A percentile compares a stretch with the other conserved stretches of the same genome.
phyloP scores from a whole-genome alignment of 768 basidiomycete species.

The Tulasnella sp. region DNA sequence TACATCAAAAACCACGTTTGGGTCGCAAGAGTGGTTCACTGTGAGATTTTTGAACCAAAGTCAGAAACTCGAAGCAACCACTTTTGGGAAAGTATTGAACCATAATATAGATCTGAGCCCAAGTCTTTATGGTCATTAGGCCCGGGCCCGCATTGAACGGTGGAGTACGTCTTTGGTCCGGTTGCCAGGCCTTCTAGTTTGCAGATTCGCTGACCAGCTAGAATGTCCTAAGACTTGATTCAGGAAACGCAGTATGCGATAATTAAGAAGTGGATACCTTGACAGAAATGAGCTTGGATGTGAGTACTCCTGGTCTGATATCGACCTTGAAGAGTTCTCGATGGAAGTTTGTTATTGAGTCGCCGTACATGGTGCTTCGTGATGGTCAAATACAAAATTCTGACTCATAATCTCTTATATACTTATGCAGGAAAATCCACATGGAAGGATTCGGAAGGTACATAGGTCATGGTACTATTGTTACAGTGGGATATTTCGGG shows the following conservation, averaged over 20 bases:
- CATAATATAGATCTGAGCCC: constrained; percentile 47
- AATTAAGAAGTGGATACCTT: constrained; percentile 23
- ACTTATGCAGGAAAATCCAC: too few species aligned
- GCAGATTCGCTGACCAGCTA: constrained; percentile 29
- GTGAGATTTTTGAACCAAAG: background rate
- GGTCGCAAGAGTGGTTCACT: constrained; percentile 55
- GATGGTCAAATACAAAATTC: too few species aligned
- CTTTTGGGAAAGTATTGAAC: constrained; percentile 26
- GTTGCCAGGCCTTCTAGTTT: constrained; percentile 26
- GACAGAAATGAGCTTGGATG: constrained; percentile 28
- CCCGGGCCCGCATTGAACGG: constrained; percentile 39
- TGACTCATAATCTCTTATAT: too few species aligned
- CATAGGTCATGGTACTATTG: too few species aligned
- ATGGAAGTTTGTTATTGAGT: constrained; percentile 27
- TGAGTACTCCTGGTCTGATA: constrained; percentile 28
- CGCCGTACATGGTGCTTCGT: too few species aligned
- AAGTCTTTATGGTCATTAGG: constrained; percentile 40
- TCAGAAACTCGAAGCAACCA: background rate
- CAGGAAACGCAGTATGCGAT: background rate
- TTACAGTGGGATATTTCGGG: too few species aligned
- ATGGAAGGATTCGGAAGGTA: too few species aligned
- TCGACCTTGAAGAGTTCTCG: constrained; percentile 28
- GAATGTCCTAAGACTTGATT: constrained; percentile 26
- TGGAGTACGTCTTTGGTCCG: constrained; percentile 35
- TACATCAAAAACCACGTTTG: constrained; percentile 44